phyloP scores from a whole-genome alignment of 805 yeast species.

The Candida wancherniae region DNA sequence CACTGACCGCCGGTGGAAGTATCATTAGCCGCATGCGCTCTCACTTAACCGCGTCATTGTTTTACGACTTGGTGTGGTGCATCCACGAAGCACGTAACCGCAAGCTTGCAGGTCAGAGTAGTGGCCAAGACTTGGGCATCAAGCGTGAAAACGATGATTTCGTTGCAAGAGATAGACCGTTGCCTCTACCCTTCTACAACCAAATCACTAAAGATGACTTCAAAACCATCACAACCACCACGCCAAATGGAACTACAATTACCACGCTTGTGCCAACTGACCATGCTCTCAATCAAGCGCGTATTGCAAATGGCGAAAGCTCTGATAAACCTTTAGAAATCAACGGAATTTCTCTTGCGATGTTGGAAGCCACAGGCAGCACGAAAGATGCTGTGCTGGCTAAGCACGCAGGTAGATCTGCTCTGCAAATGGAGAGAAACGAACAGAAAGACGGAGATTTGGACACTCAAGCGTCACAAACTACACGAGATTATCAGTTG shows the following conservation, averaged over 20 bases:
- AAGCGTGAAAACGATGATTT: slow-evolving; percentile 3
- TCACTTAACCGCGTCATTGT: slow-evolving; percentile 84
- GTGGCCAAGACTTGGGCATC: slow-evolving; percentile 9
- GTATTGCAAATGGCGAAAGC: slow-evolving; percentile 55
- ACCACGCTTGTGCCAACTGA: slow-evolving; percentile 87
- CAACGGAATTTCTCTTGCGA: slow-evolving; percentile 62
- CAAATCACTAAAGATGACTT: slow-evolving; percentile 88
- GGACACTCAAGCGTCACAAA: neutral
- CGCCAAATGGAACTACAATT: slow-evolving; percentile 89
- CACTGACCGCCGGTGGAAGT: slow-evolving; percentile 24
- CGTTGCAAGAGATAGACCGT: slow-evolving; percentile 34
- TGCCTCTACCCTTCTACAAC: slow-evolving; percentile 84
- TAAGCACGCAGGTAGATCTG: neutral
- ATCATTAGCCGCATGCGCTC: slow-evolving; percentile 87
- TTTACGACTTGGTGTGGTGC: slow-evolving; percentile 90
- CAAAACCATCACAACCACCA: slow-evolving; percentile 76
- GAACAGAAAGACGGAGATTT: slow-evolving; percentile 1
- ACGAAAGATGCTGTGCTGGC: slow-evolving; percentile 22
- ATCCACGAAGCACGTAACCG: slow-evolving; percentile 90
- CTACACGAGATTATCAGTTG: neutral
- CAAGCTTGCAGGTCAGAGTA: slow-evolving; percentile 31
- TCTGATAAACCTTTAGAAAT: slow-evolving; percentile 51
- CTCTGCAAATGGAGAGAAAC: neutral
- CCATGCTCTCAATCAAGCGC: slow-evolving; percentile 62
- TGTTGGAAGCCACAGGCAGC: slow-evolving; percentile 81